Evolutionary conservation across 75 land plant species (phyloP).

Genomic region (Cunninghamia lanceolata): DNA sequence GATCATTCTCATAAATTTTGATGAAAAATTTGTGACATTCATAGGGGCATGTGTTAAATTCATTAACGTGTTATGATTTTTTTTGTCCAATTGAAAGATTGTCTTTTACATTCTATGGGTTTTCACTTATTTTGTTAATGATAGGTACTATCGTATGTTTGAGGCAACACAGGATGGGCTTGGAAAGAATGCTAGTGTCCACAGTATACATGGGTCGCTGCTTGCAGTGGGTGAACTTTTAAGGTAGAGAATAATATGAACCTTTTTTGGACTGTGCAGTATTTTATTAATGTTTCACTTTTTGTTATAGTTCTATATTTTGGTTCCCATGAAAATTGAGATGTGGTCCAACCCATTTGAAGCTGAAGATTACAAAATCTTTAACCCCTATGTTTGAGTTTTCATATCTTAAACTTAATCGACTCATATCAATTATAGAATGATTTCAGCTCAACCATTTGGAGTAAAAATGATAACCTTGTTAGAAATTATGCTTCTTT

Average conservation of each 20-base stretch:
- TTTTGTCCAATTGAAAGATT: neutral
- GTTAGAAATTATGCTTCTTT: neutral
- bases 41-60: neutral
- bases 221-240: conserved; percentile 98
- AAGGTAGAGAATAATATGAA: conserved; percentile 46
- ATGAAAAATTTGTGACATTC: conserved; percentile 4
- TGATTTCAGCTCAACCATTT: neutral
- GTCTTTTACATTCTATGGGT: neutral
- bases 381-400: neutral
- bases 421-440: neutral
- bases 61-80: neutral
- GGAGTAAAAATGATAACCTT: neutral
- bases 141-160: conserved; percentile 97
- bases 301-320: neutral
- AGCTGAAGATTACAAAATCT: neutral
- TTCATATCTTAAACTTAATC: neutral
- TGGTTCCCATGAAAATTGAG: neutral
- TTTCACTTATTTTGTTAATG: conserved; percentile 5
- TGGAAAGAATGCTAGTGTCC: conserved; percentile 90
- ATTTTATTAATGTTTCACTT: neutral
- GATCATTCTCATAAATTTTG: neutral
- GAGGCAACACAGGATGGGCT: conserved; percentile 99
- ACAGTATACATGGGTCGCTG: conserved; percentile 99
- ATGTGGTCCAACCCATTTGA: neutral
- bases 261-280: neutral